These are phyloP conservation scores for Pseudocercospora macadamiae DNA, from an alignment of 2,329 filamentous ascomycete genomes.

Conservation along the genomic window DNA sequence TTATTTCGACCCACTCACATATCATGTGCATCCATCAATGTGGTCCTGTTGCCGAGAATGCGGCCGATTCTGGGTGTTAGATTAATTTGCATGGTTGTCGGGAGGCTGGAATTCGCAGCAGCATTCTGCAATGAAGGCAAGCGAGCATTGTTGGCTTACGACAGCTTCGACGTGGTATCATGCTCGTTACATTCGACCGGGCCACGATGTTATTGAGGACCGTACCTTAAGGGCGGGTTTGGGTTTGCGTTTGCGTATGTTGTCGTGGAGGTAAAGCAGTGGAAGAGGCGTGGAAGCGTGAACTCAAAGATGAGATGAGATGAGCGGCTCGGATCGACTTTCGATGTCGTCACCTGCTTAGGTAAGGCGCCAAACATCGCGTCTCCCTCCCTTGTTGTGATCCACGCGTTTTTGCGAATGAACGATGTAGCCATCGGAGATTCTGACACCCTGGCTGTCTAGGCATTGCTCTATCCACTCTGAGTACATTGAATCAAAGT, in stretches of 20 bases:
- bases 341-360: too few relatives aligned
- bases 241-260: neutral
- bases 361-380: too few relatives aligned
- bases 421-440: too few relatives aligned
- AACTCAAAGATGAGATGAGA: too few relatives aligned
- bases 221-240: too few relatives aligned
- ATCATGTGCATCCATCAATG: neutral
- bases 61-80: neutral
- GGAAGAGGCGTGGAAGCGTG: neutral
- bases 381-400: neutral
- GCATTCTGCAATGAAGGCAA: conserved; percentile 2
- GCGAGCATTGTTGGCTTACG: neutral
- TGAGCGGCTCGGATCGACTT: too few relatives aligned
- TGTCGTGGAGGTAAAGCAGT: neutral
- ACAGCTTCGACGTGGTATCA: neutral
- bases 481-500: too few relatives aligned
- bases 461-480: too few relatives aligned
- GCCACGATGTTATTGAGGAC: too few relatives aligned
- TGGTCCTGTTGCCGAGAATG: neutral
- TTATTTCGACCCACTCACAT: neutral
- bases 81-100: neutral
- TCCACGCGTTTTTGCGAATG: neutral
- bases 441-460: too few relatives aligned
- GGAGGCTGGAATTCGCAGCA: neutral
- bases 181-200: too few relatives aligned